Base-by-base conservation (phyloP, 2,329 filamentous ascomycete species). In the Coniochaeta sp. region DNA sequence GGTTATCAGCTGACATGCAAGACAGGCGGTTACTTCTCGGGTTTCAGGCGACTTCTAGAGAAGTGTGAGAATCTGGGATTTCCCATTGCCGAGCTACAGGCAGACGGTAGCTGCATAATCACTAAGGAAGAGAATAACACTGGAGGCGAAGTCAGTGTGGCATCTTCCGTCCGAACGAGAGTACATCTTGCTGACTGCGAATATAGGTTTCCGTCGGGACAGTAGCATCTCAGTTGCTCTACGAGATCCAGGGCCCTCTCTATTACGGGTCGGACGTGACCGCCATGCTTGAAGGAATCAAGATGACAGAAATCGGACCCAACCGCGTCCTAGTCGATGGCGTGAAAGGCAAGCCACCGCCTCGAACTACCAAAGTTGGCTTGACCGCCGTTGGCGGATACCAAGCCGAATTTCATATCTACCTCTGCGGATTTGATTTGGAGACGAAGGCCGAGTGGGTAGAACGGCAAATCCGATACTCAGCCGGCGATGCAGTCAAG, bases 1-100 rank as follows among this genome's bases (percentile, higher is more conserved):
- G n/a, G n/a, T n/a, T n/a, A n/a, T n/a, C n/a, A n/a, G n/a, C n/a
- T n/a, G n/a, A n/a, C n/a, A n/a, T n/a, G n/a, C n/a, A n/a, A n/a
- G n/a, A n/a, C n/a, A n/a, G n/a, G n/a, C n/a, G 69, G 65, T 0
- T 76, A 77, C 52, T 77, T 75, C 54, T 63, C 72, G 1, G 74
- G 72, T 2, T 73, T 72, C 53, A 69, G 71, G 53, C 63, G 70
- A 10, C 69, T 71, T 51, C 54, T 66, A 1, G 69, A 76, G 6
- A 59, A 62, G 0, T 63, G 76, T 20, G 61, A 74, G 45, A 71
- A 73, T 42, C 66, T 75, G 1, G 67, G 68, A 0, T 78, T 77
- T 51, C 73, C 72, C 1, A 76, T 79, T 54, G 74, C 71, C 0
- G 75, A 79, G 49, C 67, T 81, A 9, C 67, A 67, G 18, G 59